These are phyloP conservation scores for Infundibulicybe gibba DNA, from an alignment of 768 basidiomycete species.

Conservation along the genomic window DNA sequence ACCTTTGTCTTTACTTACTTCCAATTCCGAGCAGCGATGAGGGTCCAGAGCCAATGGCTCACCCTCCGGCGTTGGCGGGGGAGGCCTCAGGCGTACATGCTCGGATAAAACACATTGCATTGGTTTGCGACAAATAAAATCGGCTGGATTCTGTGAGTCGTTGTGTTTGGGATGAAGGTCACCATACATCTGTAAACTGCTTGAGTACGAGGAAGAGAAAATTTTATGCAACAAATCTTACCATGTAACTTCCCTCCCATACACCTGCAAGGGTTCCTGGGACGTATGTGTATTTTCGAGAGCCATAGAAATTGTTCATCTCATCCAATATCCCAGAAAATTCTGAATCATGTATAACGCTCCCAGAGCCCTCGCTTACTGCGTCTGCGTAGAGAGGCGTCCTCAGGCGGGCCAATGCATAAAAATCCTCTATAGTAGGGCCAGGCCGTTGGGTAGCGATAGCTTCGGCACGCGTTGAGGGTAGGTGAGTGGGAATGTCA, in stretches of 20 bases:
- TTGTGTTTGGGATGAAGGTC: constrained; percentile 6
- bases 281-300: constrained; percentile 26
- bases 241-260: constrained; percentile 64
- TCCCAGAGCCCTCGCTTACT: constrained; percentile 15
- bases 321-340: constrained; percentile 10
- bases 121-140: constrained; percentile 41
- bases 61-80: constrained; percentile 23
- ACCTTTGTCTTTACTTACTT: constrained; percentile 5
- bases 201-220: constrained; percentile 5
- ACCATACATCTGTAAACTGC: constrained; percentile 7
- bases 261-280: constrained; percentile 48
- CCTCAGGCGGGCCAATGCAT: constrained; percentile 31
- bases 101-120: constrained; percentile 48
- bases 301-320: constrained; percentile 14
- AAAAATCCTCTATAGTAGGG: constrained; percentile 53
- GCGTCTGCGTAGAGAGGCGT: constrained; percentile 51
- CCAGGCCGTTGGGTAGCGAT: constrained; percentile 39
- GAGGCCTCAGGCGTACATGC: constrained; percentile 37
- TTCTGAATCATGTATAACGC: constrained; percentile 25
- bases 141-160: constrained; percentile 4
- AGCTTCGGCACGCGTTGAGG: constrained; percentile 42
- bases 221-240: constrained; percentile 18
- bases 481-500: constrained; percentile 47
- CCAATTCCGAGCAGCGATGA: constrained; percentile 10
- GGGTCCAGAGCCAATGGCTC: constrained; percentile 11